A percentile compares a stretch with the other conserved stretches of the same genome.
Conservation (phyloP, 495 filamentous ascomycete species). For the Bombardia bombarda region DNA sequence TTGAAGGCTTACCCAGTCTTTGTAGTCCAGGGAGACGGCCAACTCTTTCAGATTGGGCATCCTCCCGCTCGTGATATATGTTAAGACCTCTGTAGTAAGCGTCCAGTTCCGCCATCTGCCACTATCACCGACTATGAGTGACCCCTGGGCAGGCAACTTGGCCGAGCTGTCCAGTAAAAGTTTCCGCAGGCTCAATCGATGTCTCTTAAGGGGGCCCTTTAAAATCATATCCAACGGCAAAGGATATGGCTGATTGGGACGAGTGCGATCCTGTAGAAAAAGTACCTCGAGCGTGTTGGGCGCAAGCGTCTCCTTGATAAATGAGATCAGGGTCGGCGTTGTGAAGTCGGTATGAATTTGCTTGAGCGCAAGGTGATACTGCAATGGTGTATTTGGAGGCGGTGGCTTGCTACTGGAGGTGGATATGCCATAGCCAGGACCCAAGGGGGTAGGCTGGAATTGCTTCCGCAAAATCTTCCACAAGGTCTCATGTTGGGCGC, state of each 20-base stretch:
- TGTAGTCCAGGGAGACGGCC: conserved; percentile 68
- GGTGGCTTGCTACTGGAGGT: conserved; percentile 12
- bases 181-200: conserved; percentile 66
- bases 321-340: conserved; percentile 68
- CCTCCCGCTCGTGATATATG: conserved; percentile 73
- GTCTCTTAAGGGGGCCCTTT: conserved; percentile 61
- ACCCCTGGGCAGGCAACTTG: conserved; percentile 16
- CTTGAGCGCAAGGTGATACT: conserved; percentile 69
- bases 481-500: conserved; percentile 67
- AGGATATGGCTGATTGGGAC: conserved; percentile 37
- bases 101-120: conserved; percentile 67
- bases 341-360: conserved; percentile 77
- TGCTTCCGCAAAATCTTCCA: conserved; percentile 72
- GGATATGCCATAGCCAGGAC: conserved; percentile 18
- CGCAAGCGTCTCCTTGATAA: conserved; percentile 76
- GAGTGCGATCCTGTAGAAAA: conserved; percentile 69
- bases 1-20: conserved; percentile 67
- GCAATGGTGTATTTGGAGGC: conserved; percentile 19
- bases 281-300: conserved; percentile 81
- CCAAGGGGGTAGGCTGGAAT: conserved; percentile 51
- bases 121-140: conserved; percentile 17
- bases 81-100: conserved; percentile 62
- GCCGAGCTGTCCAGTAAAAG: conserved; percentile 70
- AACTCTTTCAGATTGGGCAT: conserved; percentile 73
- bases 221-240: conserved; percentile 72